Percentiles rank a stretch among this genome's conserved stretches.
phyloP scores from a whole-genome alignment of 2,329 filamentous ascomycete genomes.

The Claviceps sp. region DNA sequence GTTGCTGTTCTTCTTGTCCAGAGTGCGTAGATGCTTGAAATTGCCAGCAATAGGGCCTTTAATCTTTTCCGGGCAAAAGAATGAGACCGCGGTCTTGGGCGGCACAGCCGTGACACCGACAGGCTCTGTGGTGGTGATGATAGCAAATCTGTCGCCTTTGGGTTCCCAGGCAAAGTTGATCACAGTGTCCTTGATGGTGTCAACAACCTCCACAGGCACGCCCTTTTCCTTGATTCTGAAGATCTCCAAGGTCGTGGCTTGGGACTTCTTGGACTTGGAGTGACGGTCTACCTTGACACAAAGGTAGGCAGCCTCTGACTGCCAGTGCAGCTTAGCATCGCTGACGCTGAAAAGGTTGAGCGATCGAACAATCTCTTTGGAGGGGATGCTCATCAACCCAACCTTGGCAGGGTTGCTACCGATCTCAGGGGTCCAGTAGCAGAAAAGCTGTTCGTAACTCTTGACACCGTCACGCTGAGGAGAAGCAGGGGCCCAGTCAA shows the following conservation, averaged over 20 bases:
- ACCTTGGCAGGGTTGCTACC: conserved; percentile 97
- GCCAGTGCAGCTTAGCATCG: conserved; percentile 97
- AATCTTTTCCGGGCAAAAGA: conserved; percentile 92
- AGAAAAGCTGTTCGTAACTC: conserved; percentile 88
- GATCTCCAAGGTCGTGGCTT: conserved; percentile 94
- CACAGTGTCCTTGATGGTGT: conserved; percentile 94
- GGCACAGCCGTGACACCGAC: conserved; percentile 64
- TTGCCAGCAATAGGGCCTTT: conserved; percentile 74
- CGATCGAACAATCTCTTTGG: conserved; percentile 85
- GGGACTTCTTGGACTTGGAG: conserved; percentile 97
- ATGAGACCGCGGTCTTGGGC: conserved; percentile 87
- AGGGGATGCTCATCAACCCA: conserved; percentile 87
- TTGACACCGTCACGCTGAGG: conserved; percentile 75
- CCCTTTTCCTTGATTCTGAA: conserved; percentile 97
- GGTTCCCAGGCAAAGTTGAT: conserved; percentile 99
- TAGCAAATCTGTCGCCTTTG: conserved; percentile 91
- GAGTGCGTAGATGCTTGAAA: conserved; percentile 89
- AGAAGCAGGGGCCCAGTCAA: conserved; percentile 88
- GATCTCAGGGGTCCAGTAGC: conserved; percentile 97
- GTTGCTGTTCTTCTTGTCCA: conserved; percentile 99
- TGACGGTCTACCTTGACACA: conserved; percentile 98
- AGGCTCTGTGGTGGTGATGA: conserved; percentile 88
- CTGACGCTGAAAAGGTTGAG: conserved; percentile 97
- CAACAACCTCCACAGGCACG: conserved; percentile 93
- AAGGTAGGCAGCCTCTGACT: conserved; percentile 84